Evolutionary conservation across 1,139 yeast genomes (phyloP).

Genomic region (Nakaseomyces sp.): DNA sequence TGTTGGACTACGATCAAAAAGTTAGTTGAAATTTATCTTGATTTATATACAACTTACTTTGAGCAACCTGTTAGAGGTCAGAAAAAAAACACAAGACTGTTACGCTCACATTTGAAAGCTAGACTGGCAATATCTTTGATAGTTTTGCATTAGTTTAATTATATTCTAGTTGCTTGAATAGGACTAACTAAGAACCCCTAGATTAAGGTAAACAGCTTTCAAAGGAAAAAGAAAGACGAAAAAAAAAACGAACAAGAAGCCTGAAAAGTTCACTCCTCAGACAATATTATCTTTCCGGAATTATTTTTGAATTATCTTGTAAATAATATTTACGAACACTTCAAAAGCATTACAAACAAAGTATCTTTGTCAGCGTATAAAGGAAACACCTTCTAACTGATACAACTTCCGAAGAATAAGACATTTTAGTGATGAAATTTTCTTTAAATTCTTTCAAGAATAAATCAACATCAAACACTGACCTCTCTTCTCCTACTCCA

Average conservation of each 20-base stretch:
- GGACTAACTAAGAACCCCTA: not conserved
- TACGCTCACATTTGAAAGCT: too few relatives aligned
- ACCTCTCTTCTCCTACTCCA: not conserved
- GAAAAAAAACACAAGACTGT: not conserved
- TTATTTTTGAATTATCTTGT: not conserved
- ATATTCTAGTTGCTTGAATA: not conserved
- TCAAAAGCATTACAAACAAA: too few relatives aligned
- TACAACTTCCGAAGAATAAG: too few relatives aligned
- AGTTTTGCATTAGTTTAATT: too few relatives aligned
- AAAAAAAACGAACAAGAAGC: not conserved
- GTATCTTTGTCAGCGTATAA: too few relatives aligned
- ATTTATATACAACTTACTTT: not conserved
- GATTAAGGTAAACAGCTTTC: not conserved
- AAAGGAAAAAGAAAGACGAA: not conserved
- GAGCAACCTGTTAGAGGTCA: not conserved
- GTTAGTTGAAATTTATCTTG: not conserved
- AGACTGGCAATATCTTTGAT: too few relatives aligned
- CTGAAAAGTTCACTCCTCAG: not conserved
- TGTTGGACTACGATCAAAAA: not conserved
- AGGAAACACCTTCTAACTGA: too few relatives aligned
- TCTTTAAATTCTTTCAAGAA: slow-evolving; percentile 3
- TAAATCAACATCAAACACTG: not conserved
- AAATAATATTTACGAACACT: too few relatives aligned
- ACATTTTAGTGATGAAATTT: not conserved
- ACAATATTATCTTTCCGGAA: too few relatives aligned